Percentiles rank a stretch among this genome's conserved stretches.
Conservation (phyloP, 2,329 filamentous ascomycete genomes). For the Neonectria coccinea region DNA sequence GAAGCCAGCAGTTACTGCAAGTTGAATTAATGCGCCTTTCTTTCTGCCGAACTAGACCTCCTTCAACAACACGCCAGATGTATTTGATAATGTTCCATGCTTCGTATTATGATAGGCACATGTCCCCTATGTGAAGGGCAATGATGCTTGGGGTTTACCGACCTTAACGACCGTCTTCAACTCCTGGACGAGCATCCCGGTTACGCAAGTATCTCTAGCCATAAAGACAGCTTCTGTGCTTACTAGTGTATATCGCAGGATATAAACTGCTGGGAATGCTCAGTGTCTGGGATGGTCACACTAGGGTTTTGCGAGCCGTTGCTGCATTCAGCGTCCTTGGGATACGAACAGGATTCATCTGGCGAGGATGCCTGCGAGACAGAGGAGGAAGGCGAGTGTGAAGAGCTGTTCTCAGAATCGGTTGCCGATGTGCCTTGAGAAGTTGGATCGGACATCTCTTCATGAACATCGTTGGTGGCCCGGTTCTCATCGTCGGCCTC, state of each 20-base stretch:
- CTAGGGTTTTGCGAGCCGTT: background rate
- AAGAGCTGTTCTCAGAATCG: background rate
- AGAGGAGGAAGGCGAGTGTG: background rate
- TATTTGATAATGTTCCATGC: background rate
- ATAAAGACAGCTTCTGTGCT: no score
- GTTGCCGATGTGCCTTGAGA: background rate
- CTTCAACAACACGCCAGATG: background rate
- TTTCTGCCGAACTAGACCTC: background rate
- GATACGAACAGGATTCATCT: conserved; percentile 3
- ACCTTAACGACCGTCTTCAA: background rate
- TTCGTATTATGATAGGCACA: background rate
- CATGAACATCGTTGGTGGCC: background rate
- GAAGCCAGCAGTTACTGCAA: background rate
- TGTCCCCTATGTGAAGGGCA: background rate
- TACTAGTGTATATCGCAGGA: background rate
- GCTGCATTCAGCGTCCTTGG: background rate
- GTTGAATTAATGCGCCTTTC: background rate
- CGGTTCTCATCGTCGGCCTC: background rate
- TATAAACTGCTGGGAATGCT: background rate
- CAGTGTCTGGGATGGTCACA: no score
- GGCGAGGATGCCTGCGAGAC: background rate
- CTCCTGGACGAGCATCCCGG: background rate
- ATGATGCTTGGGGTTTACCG: background rate
- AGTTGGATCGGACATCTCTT: background rate
- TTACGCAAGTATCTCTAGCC: background rate